A percentile compares a stretch with the other conserved stretches of the same genome.
These are phyloP conservation scores for Hymenotorrendiella dingleyae DNA, from an alignment of 2,329 filamentous ascomycete genomes.

Conservation along the genomic window DNA sequence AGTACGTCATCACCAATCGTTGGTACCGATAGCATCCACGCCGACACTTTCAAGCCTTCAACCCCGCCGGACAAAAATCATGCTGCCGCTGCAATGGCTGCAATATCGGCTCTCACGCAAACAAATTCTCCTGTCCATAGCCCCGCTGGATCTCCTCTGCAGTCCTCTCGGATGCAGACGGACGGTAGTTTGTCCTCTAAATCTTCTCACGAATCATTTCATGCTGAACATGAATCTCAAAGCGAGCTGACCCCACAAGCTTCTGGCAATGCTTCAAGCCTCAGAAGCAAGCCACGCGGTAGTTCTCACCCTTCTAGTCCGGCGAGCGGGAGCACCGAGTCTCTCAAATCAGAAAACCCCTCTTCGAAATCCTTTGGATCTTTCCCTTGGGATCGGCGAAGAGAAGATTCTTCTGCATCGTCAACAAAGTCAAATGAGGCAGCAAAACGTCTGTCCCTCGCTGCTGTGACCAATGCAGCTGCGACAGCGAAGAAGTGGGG, in stretches of 20 bases:
- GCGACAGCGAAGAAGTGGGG: slow-evolving; percentile 54
- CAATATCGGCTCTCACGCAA: slow-evolving; percentile 57
- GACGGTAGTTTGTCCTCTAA: slow-evolving; percentile 44
- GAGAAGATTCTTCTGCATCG: slow-evolving; percentile 29
- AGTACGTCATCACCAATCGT: slow-evolving; percentile 59
- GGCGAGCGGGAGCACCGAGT: slow-evolving; percentile 32
- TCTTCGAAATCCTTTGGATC: slow-evolving; percentile 37
- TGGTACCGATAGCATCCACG: slow-evolving; percentile 59
- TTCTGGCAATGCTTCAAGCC: slow-evolving; percentile 12
- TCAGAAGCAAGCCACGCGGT: slow-evolving; percentile 5
- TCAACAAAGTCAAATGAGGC: slow-evolving; percentile 30
- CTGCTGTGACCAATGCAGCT: slow-evolving; percentile 50
- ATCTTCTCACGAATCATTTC: slow-evolving; percentile 40
- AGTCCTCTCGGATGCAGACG: slow-evolving; percentile 35
- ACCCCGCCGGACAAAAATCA: slow-evolving; percentile 49
- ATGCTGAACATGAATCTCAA: slow-evolving; percentile 34
- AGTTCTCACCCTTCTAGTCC: slow-evolving; percentile 29
- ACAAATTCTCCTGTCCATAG: slow-evolving; percentile 45
- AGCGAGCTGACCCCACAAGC: slow-evolving; percentile 29
- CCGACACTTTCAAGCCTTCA: slow-evolving; percentile 55
- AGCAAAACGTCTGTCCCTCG: slow-evolving; percentile 44
- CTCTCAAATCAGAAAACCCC: slow-evolving; percentile 36
- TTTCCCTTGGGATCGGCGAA: slow-evolving; percentile 29
- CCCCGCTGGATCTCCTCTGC: slow-evolving; percentile 38
- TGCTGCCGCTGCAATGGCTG: slow-evolving; percentile 61